A percentile compares a stretch with the other conserved stretches of the same genome.
These are phyloP conservation scores for Chaetoceros tenuissimus DNA, from an alignment of 108 stramenopile species.

Conservation along the genomic window DNA sequence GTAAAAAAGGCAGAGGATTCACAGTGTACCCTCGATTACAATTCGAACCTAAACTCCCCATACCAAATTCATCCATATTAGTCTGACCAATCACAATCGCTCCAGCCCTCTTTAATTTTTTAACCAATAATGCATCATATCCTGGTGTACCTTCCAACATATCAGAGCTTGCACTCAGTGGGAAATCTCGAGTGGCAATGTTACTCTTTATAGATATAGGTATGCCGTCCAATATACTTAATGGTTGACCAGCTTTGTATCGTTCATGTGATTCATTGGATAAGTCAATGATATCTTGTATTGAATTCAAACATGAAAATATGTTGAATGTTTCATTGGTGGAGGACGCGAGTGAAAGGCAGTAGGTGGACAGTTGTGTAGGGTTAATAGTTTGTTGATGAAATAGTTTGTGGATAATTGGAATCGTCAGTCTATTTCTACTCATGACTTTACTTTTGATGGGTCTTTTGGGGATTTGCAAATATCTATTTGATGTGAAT, in stretches of 20 bases:
- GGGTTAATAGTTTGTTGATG: neutral
- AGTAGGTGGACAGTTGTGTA: neutral
- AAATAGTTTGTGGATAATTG: neutral
- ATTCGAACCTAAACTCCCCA: slow-evolving; percentile 85
- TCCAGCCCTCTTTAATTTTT: slow-evolving; percentile 52
- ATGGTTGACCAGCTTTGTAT: slow-evolving; percentile 2
- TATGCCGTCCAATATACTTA: slow-evolving; percentile 71
- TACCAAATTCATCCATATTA: slow-evolving; percentile 97
- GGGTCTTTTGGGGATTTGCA: too few relatives aligned
- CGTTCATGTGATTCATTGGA: neutral
- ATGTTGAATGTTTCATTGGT: neutral
- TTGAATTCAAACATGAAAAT: neutral
- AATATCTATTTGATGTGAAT: too few relatives aligned
- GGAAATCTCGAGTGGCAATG: slow-evolving; percentile 64
- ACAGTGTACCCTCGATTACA: slow-evolving; percentile 21
- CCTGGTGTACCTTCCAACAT: slow-evolving; percentile 42
- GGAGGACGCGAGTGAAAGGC: neutral
- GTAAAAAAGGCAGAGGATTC: slow-evolving; percentile 58
- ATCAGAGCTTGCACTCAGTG: slow-evolving; percentile 73
- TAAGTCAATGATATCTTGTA: neutral
- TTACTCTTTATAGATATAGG: slow-evolving; percentile 93
- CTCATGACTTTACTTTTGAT: neutral
- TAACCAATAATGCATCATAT: slow-evolving; percentile 75
- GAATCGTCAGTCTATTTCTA: neutral
- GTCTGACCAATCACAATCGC: slow-evolving; percentile 84